Base-by-base conservation (phyloP, 176 grass and related monocot species). In the Raddia distichophylla region DNA sequence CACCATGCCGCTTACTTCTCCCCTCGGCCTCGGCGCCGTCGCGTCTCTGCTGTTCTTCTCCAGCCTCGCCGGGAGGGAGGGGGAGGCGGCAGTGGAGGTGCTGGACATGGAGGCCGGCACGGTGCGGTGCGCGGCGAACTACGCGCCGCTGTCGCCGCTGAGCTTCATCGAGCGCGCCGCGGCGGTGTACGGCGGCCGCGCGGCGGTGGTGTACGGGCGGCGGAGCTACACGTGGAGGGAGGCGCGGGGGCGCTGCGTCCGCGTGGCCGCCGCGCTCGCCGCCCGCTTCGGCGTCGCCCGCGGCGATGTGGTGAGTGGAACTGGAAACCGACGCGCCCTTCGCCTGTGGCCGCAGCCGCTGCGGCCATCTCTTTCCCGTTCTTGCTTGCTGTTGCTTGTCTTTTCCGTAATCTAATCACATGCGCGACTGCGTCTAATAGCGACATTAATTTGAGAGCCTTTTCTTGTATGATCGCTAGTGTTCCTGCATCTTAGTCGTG, bases 81-180 rank as follows among this genome's bases (percentile, higher is more conserved):
- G 32, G 10, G 34, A 20, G 37, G 64, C 2, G 34, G 75, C 0
- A 1, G 27, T 27, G 3, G 62, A 64, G 87, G 83, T 82, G 71
- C 72, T 73, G 56, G 62, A 84, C 85, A 81, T 75, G 84, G 90
- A 68, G 3, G 76, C 80, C 81, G 92, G 92, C 14, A 68, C 89
- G 72, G 87, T 91, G 73, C 79, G 80, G 27, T 88, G 86, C 80
- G 56, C 88, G 17, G 88, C 91, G 14, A 94, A 94, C 83, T 83
- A 91, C 75, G 86, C 87, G 55, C 88, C 91, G 64, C 88, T 94
- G 50, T 47, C 91, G 10, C 91, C 91, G 13, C 58, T 91, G 27
- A 94, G 91, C 86, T 91, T 94, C 86, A 79, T 94, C 62, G 85
- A 90, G 86, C 91, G 91, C 65, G 88, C 91, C 45, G 91, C 91